These are phyloP conservation scores for Globisporangium irregulare DNA, from an alignment of 352 stramenopile species.

Conservation along the genomic window DNA sequence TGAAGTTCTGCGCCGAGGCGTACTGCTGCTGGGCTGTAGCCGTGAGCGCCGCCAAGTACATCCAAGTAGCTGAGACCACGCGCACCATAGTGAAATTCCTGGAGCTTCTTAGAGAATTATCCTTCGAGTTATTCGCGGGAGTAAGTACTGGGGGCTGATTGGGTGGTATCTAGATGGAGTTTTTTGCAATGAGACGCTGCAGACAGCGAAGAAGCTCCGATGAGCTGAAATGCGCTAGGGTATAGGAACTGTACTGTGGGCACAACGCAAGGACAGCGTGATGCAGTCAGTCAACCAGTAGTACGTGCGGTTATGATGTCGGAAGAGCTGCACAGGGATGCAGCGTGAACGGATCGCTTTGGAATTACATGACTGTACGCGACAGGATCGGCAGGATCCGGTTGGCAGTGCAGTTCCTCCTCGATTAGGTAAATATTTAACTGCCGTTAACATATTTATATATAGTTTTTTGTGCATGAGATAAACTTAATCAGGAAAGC, in stretches of 20 bases:
- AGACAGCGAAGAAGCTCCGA: background rate
- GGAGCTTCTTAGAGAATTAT: background rate
- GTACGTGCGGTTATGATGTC: background rate
- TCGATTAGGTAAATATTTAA: background rate
- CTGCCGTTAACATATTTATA: background rate
- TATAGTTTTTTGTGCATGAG: background rate
- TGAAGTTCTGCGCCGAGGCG: slow-evolving; percentile 15
- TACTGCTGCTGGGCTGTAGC: background rate
- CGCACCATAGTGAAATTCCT: background rate
- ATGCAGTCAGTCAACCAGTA: background rate
- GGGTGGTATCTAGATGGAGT: background rate
- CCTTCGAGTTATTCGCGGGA: background rate
- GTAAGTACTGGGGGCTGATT: background rate
- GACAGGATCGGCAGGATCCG: background rate
- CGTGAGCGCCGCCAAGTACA: background rate
- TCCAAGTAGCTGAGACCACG: background rate
- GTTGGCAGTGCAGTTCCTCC: background rate
- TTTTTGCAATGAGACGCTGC: background rate
- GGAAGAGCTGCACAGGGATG: background rate
- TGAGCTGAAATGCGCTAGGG: background rate
- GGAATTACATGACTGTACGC: background rate
- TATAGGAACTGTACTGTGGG: background rate
- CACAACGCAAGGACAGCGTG: background rate
- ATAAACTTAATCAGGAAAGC: background rate
- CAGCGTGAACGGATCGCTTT: background rate